Evolutionary conservation across 2,329 filamentous ascomycete species (phyloP), one percentile per base, ranked within the genome.

Genomic region (Pseudocercospora musae): DNA sequence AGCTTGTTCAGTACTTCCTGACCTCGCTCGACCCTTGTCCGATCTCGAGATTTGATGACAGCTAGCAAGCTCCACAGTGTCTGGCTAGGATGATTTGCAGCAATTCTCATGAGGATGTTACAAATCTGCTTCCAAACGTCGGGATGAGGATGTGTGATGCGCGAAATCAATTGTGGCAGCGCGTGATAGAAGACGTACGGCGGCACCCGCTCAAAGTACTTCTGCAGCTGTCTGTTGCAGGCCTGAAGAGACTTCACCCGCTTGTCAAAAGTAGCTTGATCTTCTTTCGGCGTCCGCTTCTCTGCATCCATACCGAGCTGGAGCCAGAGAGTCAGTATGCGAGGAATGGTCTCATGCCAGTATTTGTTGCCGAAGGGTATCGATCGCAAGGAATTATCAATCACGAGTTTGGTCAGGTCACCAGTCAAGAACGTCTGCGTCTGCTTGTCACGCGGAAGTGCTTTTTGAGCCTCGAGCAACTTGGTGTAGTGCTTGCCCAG

Each of bases 401-500:
- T 91, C 37, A 99, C 91, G 15, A 97, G 83, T 72, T 93, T 92
- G 1, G 92, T 88, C 20, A 89, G 86, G 74, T 97, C 93, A 42
- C 95, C 96, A 10, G 86, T 90, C 59, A 95, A 78, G 70, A 72
- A 79, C 11, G 75, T 65, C 25, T 76, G 69, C 29, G 74, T 77
- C 61, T 96, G 92, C 66, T 93, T 92, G 27, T 89, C 85, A 18
- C 85, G 81, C 40, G 89, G 87, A 57, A 96, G 85, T 1, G 84
- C 81, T 75, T 92, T 93, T 75, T 98, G 92, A 0, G 92, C 91
- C 71, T 98, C 94, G 2, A 97, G 81, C 3, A 98, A 85, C 76
- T 97, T 99, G 75, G 96, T 96, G 82, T 99, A 99, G 77, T 98
- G 92, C 52, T 94, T 92, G 4, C 95, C 95, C 9, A 99, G 84